These are phyloP conservation scores for Pachysandra terminalis DNA, from an alignment of 164 flowering plant genomes.

Conservation along the genomic window DNA sequence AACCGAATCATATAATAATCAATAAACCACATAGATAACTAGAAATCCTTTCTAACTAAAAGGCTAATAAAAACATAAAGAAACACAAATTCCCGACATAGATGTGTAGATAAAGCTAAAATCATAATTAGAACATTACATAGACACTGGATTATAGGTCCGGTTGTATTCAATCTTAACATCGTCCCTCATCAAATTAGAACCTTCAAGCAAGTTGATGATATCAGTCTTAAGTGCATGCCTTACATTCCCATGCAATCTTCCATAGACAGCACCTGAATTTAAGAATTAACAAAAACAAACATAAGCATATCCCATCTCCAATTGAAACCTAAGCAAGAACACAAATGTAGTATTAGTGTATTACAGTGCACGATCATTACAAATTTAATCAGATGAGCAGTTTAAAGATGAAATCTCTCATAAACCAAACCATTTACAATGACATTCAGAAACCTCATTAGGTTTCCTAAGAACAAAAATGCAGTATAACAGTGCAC, in stretches of 20 bases:
- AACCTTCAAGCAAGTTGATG: constrained; percentile 50
- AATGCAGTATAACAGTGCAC: too few relatives aligned
- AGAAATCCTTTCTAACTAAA: neutral
- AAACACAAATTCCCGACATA: neutral
- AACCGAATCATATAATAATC: too few relatives aligned
- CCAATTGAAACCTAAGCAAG: too few relatives aligned
- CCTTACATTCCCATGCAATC: constrained; percentile 22
- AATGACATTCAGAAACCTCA: too few relatives aligned
- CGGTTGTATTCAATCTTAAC: constrained; percentile 51
- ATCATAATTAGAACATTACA: constrained; percentile 28
- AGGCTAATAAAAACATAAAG: neutral
- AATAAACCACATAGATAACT: too few relatives aligned
- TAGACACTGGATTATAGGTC: constrained; percentile 23
- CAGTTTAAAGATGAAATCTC: too few relatives aligned
- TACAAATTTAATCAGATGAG: too few relatives aligned
- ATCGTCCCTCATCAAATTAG: constrained; percentile 44
- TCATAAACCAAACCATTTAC: too few relatives aligned
- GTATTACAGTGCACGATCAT: too few relatives aligned
- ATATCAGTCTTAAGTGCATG: constrained; percentile 46
- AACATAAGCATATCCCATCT: too few relatives aligned
- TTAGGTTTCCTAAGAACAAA: too few relatives aligned
- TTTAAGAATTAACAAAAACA: neutral
- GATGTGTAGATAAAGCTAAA: neutral
- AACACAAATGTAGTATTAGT: too few relatives aligned
- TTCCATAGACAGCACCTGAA: constrained; percentile 47